These are phyloP conservation scores for Tylopilus vinaceipallidus DNA, from an alignment of 768 basidiomycete genomes.

Conservation along the genomic window DNA sequence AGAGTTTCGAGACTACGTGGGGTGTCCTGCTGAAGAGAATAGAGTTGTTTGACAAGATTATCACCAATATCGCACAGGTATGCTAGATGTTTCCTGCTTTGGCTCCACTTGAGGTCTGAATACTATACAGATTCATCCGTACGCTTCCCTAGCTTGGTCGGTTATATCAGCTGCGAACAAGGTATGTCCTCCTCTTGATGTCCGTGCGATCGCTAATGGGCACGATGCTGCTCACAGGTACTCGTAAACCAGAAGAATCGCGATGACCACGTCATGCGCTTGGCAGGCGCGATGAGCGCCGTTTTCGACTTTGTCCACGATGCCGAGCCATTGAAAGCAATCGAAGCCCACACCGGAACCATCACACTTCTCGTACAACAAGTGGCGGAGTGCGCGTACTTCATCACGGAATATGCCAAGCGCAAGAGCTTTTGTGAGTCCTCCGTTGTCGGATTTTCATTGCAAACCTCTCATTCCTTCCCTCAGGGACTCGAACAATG, in stretches of 20 bases:
- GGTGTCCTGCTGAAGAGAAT: background rate
- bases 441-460: background rate
- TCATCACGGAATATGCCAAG: background rate
- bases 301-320: background rate
- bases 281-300: background rate
- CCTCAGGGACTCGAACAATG: background rate
- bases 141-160: background rate
- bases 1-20: background rate
- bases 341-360: background rate
- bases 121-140: background rate
- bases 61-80: background rate
- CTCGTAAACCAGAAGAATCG: background rate
- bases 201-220: background rate
- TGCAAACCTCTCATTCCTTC: background rate
- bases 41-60: background rate
- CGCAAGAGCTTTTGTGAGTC: background rate
- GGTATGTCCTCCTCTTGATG: background rate
- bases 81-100: background rate
- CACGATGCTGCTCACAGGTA: background rate
- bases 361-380: background rate
- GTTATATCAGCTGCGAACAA: background rate
- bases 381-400: background rate
- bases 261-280: background rate
- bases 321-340: background rate
- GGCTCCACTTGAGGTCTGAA: no score